Base-by-base conservation (phyloP, 1,284 basidiomycete species). In the Naganishia sp. region DNA sequence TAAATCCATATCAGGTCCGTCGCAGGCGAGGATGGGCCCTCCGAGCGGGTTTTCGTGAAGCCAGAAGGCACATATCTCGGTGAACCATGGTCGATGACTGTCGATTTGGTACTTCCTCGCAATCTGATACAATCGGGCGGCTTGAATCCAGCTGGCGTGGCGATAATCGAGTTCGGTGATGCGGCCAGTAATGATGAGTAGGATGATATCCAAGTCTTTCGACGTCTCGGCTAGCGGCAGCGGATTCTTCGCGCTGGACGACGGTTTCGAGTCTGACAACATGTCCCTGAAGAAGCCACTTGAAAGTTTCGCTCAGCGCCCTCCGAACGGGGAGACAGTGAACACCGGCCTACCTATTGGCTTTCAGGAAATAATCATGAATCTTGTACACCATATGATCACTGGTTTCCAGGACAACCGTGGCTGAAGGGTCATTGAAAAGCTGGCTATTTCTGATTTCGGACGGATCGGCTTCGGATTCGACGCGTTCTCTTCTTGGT, bases 41-140 rank as follows among this genome's bases (percentile, higher is more conserved):
- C 43, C 48, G 36, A 61, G 4, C 0, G 57, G 57, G 10, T 42
- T 15, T 23, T 52, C 36, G 3, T 43, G n/a, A 6, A 52, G 33
- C 33, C 48, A 50, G 13, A 6, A 11, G 11, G 9, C 36, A 33
- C 57, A 60, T n/a, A 60, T 48, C 13, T 60, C 57, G 28, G 57
- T 49, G 33, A 60, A 60, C 57, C 57, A 60, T 6, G 57, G 45
- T 50, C 39, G 45, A 36, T 49, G 46, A 18, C 46, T 33, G n/a
- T 60, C 57, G n/a, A 60, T 45, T 9, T 60, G 57, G 16, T 60
- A 60, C n/a, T 60, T 60, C 18, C 49, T 46, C 46, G 49, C 49
- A 31, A 60, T 49, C 2, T 33, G 45, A 36, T 60, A 60, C 10
- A 60, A 10, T 16, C 23, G 18, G 13, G 45, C 57, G 6, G 57